These are phyloP conservation scores for Groenewaldozyma auringiensis DNA, from an alignment of 1,139 yeast genomes.

Conservation along the genomic window DNA sequence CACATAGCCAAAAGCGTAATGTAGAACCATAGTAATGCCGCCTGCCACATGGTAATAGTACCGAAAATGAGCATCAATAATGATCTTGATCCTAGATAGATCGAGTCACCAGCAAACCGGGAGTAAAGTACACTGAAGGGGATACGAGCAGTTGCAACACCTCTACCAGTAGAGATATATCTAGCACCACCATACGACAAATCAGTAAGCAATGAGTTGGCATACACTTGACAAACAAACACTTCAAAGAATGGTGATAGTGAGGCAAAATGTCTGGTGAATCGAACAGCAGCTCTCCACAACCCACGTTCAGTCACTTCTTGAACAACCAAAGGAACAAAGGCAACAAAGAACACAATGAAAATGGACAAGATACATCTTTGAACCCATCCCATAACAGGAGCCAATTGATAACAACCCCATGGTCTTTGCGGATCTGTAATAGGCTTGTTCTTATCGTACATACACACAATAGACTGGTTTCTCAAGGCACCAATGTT, in stretches of 20 bases:
- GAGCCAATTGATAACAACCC: slow-evolving; percentile 90
- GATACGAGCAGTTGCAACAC: slow-evolving; percentile 97
- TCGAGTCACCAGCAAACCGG: slow-evolving; percentile 95
- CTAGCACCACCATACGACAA: slow-evolving; percentile 99
- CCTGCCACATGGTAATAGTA: slow-evolving; percentile 93
- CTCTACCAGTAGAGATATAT: slow-evolving; percentile 98
- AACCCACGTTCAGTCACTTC: slow-evolving; percentile 97
- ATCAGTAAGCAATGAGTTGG: slow-evolving; percentile 84
- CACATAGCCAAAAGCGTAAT: slow-evolving; percentile 84
- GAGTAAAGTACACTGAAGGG: slow-evolving; percentile 94
- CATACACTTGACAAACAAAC: slow-evolving; percentile 95
- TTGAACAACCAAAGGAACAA: slow-evolving; percentile 92
- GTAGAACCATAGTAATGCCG: slow-evolving; percentile 98
- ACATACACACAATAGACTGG: slow-evolving; percentile 78
- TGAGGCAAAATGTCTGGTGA: slow-evolving; percentile 79
- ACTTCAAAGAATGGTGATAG: slow-evolving; percentile 97
- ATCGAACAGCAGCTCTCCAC: slow-evolving; percentile 91
- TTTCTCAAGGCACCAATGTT: slow-evolving; percentile 89
- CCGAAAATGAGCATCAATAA: slow-evolving; percentile 85
- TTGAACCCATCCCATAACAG: slow-evolving; percentile 94
- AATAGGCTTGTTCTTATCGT: slow-evolving; percentile 75
- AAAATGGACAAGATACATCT: slow-evolving; percentile 96
- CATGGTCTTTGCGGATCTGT: slow-evolving; percentile 78
- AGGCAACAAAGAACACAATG: slow-evolving; percentile 96
- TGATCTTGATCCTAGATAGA: slow-evolving; percentile 92